Evolutionary conservation across 345 rosid genomes (phyloP), one percentile per base, ranked within the genome.

Genomic region (Combretum micranthum): DNA sequence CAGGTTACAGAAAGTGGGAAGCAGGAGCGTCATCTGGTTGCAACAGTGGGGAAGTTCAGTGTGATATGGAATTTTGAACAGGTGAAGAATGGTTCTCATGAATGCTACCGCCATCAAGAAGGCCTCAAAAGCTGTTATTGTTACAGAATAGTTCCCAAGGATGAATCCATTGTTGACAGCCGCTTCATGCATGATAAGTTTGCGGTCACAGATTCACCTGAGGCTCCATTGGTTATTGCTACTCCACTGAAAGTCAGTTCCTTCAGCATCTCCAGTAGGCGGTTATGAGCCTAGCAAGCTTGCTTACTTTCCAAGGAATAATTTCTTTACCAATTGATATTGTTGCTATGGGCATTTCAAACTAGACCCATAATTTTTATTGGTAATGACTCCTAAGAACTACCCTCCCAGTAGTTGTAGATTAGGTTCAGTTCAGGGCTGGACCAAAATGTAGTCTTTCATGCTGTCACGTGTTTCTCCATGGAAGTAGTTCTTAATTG

Each of bases 151-250:
- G 97, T 93, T 63, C 92, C 72, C 13, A 83, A 84, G 50, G 92
- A 89, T 58, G 99, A 87, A 66, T 89, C 99, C 50, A 89, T 89
- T 13, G 92, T 89, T 9, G 99, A 87, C 50, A 89, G 99, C 66
- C 84, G 99, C 52, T 93, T 93, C 87, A 87, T 93, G 99, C 89
- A 93, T 20, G 99, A 93, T 69, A 89, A 90, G 76, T 90, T 77
- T 74, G 96, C 96, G 17, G 85, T 82, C 65, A 79, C 76, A 4
- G 97, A 89, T 59, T 87, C 97, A 57, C 99, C 95, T 9, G 95
- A 93, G 80, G 99, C 99, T 25, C 97, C 99, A 44, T 74, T 90
- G 66, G 99, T 93, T 66, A 87, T 93, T 65, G 99, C 99, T 15
- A 93, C 97, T 16, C 87, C 90, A 42, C 63, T 85, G 79, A 93